Evolutionary conservation across 805 yeast species (phyloP).

Genomic region (Cyberlindnera japonica): DNA sequence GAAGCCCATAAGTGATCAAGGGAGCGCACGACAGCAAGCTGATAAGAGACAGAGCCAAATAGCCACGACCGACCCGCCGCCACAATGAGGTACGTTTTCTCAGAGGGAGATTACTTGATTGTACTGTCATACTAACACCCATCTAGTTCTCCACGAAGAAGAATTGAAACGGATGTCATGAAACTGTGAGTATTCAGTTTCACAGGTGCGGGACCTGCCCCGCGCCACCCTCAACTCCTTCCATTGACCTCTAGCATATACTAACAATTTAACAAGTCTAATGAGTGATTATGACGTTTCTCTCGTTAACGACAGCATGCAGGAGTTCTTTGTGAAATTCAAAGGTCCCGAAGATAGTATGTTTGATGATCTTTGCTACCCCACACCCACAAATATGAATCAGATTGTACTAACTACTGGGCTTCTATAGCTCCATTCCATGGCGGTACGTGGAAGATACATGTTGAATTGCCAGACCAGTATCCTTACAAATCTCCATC

Average conservation of each 20-base stretch:
- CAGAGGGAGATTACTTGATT: not conserved
- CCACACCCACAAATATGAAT: too few relatives aligned
- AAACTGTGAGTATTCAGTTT: constrained; percentile 54
- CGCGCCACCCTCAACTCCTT: not conserved
- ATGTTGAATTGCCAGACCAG: constrained; percentile 91
- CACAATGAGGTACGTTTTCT: constrained; percentile 10
- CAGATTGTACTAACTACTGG: constrained; percentile 1
- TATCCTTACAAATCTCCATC: constrained; percentile 96
- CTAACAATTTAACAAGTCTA: constrained; percentile 37
- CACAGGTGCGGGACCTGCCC: not conserved
- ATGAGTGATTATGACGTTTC: constrained; percentile 92
- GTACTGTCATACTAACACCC: not conserved
- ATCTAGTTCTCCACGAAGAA: constrained; percentile 32
- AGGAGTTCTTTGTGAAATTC: constrained; percentile 82
- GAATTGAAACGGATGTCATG: constrained; percentile 93
- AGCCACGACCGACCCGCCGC: too few relatives aligned
- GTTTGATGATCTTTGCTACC: constrained; percentile 23
- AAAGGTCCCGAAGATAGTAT: constrained; percentile 72
- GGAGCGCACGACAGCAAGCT: not conserved
- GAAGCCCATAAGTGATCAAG: too few relatives aligned
- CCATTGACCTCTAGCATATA: too few relatives aligned
- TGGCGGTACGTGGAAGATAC: constrained; percentile 85
- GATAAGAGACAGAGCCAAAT: not conserved
- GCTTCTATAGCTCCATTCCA: constrained; percentile 64
- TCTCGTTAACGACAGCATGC: constrained; percentile 76